These are phyloP conservation scores for Solanum verrucosum DNA, from an alignment of 257 asterid species.

Conservation along the genomic window DNA sequence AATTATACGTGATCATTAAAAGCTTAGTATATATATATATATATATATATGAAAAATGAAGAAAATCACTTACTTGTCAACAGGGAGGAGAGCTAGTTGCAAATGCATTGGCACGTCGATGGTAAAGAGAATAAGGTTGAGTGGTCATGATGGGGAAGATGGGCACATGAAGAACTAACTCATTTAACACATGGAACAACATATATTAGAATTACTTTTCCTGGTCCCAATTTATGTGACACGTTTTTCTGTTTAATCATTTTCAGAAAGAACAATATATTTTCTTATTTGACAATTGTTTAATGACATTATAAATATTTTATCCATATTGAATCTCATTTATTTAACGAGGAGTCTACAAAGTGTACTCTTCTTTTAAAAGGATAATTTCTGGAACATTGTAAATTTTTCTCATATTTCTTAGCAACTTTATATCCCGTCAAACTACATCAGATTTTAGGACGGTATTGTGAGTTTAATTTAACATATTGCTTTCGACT, in stretches of 20 bases:
- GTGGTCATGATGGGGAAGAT: slow-evolving; percentile 40
- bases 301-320: not conserved
- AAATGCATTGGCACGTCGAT: not conserved
- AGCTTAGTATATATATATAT: not conserved
- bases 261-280: not conserved
- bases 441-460: not conserved
- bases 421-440: not conserved
- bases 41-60: not conserved
- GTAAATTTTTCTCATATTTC: not conserved
- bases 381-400: not conserved
- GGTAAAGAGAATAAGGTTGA: not conserved
- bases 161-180: slow-evolving; percentile 42
- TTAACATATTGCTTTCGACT: not conserved
- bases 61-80: not conserved
- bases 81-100: not conserved
- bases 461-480: not conserved
- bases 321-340: not conserved
- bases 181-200: not conserved
- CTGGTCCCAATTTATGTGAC: not conserved
- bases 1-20: not conserved
- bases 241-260: not conserved
- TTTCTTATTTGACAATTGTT: not conserved
- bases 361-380: not conserved
- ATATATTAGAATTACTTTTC: not conserved
- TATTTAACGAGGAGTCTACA: not conserved